Conservation (phyloP, 495 filamentous ascomycete species). For the Penicillium flavigenum region DNA sequence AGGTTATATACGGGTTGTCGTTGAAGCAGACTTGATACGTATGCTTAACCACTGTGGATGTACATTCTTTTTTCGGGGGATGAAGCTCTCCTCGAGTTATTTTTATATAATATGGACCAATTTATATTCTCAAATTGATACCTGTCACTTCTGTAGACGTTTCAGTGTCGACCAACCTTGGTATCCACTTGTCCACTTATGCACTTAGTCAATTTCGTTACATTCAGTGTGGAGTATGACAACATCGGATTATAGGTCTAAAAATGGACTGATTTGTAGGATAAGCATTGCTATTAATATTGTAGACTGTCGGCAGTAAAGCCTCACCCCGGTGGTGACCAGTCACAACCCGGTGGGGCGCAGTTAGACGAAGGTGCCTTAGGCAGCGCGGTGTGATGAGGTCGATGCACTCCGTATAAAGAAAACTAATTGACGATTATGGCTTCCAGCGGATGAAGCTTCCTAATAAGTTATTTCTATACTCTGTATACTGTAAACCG, state of each 20-base stretch:
- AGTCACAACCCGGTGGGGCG: no score
- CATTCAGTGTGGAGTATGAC: neutral
- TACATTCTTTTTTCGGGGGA: neutral
- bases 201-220: neutral
- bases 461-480: no score
- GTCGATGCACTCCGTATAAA: no score
- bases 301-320: no score
- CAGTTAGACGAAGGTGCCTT: no score
- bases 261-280: no score
- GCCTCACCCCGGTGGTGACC: no score
- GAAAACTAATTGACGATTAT: no score
- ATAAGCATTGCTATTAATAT: no score
- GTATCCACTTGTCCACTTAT: neutral
- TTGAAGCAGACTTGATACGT: neutral
- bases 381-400: no score
- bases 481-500: no score
- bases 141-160: neutral
- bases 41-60: neutral
- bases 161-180: neutral
- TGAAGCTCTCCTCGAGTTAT: neutral
- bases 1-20: neutral
- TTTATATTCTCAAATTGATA: neutral
- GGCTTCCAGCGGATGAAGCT: no score
- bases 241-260: neutral
- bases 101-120: neutral